A percentile compares a stretch with the other conserved stretches of the same genome.
Evolutionary conservation across 805 yeast genomes (phyloP).

Genomic region (baker's yeast (Saccharomyces cerevisiae)): DNA sequence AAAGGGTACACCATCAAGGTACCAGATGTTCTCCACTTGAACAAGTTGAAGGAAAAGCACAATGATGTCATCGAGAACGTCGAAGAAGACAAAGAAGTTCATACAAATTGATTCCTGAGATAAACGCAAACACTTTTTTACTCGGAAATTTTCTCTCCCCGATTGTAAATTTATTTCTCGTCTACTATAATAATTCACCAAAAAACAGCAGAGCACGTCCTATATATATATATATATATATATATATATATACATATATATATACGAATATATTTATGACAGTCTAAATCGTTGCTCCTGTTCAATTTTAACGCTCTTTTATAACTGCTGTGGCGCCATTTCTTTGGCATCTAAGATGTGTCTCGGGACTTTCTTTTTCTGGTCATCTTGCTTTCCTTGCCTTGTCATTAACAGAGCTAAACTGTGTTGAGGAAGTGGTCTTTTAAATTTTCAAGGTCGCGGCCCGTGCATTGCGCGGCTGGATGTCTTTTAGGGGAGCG

Average conservation of each 20-base stretch:
- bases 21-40: constrained; percentile 20
- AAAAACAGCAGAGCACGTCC: background rate
- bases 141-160: background rate
- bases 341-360: no score
- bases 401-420: background rate
- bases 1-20: constrained; percentile 40
- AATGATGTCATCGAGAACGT: constrained; percentile 1
- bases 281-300: background rate
- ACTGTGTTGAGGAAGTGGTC: background rate
- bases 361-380: background rate
- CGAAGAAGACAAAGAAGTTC: constrained; percentile 5
- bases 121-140: background rate
- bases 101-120: constrained; percentile 8
- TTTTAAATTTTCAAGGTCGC: background rate
- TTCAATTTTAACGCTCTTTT: background rate
- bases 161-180: background rate
- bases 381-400: background rate
- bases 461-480: background rate
- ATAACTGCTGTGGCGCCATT: no score
- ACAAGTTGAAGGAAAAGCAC: constrained; percentile 1
- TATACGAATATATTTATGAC: no score
- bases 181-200: background rate
- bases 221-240: background rate
- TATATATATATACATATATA: no score
- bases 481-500: background rate